Conservation (phyloP, 139 green algal species). For the Gonium pectorale region DNA sequence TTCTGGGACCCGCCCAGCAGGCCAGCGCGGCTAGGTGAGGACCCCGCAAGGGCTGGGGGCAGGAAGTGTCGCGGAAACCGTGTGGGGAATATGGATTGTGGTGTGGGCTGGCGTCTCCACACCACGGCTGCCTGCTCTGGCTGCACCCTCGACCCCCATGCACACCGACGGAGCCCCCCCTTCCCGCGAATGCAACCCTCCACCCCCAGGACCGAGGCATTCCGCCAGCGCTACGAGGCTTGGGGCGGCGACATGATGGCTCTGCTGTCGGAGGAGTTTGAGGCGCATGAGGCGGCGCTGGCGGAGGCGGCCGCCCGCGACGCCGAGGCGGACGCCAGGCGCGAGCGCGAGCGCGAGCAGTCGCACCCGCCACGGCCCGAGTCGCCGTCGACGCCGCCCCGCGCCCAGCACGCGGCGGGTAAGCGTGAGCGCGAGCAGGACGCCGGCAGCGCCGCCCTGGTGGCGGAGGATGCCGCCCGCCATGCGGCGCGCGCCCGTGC, state of each 20-base stretch:
- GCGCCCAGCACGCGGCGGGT: no score
- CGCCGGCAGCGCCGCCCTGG: background rate
- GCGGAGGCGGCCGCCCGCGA: background rate
- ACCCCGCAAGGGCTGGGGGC: background rate
- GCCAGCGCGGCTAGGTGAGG: background rate
- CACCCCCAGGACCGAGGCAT: background rate
- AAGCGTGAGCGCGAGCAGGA: no score
- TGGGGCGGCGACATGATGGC: constrained; percentile 24
- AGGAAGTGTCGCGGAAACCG: background rate
- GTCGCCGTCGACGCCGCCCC: background rate
- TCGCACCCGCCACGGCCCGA: background rate
- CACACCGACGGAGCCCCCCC: background rate
- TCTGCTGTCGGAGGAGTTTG: constrained; percentile 2
- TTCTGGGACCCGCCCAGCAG: background rate
- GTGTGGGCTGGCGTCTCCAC: background rate
- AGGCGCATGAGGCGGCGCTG: background rate
- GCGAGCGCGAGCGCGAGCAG: background rate
- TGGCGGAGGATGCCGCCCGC: background rate
- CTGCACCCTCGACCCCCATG: background rate
- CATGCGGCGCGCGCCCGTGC: no score
- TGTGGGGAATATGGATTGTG: background rate
- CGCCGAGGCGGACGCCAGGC: background rate
- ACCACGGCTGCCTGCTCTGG: background rate
- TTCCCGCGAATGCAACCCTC: background rate
- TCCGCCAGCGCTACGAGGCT: constrained; percentile 12